Percentiles rank a stretch among this genome's conserved stretches.
These are phyloP conservation scores for Ramaria sp. DNA, from an alignment of 768 basidiomycete species.

Conservation along the genomic window DNA sequence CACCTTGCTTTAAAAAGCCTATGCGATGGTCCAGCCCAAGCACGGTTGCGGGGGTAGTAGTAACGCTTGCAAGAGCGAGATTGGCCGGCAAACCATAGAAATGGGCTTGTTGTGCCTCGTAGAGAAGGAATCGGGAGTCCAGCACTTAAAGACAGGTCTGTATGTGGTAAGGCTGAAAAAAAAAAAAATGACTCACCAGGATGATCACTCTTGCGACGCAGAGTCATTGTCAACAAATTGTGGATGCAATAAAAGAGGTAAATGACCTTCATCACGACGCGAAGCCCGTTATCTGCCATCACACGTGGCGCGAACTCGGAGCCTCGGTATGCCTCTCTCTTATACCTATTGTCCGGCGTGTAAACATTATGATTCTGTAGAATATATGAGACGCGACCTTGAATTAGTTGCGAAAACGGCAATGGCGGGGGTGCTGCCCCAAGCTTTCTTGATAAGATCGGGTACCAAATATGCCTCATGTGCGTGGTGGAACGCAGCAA, in stretches of 20 bases:
- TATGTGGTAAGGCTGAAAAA: neutral
- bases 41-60: constrained; percentile 26
- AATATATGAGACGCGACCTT: constrained; percentile 23
- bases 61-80: constrained; percentile 25
- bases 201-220: constrained; percentile 20
- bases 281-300: constrained; percentile 35
- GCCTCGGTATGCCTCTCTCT: constrained; percentile 31
- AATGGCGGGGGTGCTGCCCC: constrained; percentile 35
- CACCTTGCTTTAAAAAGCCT: constrained; percentile 22
- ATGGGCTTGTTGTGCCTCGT: constrained; percentile 28
- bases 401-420: constrained; percentile 32
- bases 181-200: constrained; percentile 22
- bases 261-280: constrained; percentile 25
- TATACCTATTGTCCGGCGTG: constrained; percentile 24
- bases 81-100: constrained; percentile 26
- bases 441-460: constrained; percentile 30
- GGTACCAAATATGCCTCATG: constrained; percentile 45
- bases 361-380: neutral
- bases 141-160: neutral
- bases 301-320: constrained; percentile 31
- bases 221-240: neutral
- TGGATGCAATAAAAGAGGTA: neutral
- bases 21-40: constrained; percentile 31
- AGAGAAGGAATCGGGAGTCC: constrained; percentile 27
- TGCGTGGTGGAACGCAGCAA: constrained; percentile 29